phyloP scores from a whole-genome alignment of 805 yeast species.

The Nakazawaea peltata region DNA sequence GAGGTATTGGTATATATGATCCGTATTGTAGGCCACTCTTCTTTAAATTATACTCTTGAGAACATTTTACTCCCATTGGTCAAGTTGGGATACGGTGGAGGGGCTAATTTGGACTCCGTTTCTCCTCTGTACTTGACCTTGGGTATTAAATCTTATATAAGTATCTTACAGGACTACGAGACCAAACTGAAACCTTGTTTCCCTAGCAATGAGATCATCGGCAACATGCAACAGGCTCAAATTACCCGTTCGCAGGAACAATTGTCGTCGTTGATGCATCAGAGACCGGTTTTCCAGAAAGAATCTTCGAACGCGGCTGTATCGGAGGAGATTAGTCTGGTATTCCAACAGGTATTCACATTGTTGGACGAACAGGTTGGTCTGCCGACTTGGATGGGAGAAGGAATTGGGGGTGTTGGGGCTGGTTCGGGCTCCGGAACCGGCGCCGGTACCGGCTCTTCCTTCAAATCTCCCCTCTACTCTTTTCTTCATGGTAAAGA shows the following conservation, averaged over 20 bases:
- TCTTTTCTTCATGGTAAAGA: constrained; percentile 9
- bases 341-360: constrained; percentile 45
- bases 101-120: constrained; percentile 48
- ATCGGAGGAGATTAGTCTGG: constrained; percentile 66
- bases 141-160: constrained; percentile 62
- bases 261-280: constrained; percentile 15
- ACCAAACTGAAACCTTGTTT: constrained; percentile 58
- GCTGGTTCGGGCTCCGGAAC: constrained; percentile 12
- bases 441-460: constrained; percentile 9
- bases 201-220: constrained; percentile 48
- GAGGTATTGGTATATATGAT: constrained; percentile 64
- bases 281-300: constrained; percentile 31
- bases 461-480: constrained; percentile 12
- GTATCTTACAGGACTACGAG: constrained; percentile 59
- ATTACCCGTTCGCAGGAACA: not conserved
- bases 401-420: constrained; percentile 7
- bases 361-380: constrained; percentile 58
- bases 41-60: constrained; percentile 73
- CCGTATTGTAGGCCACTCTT: constrained; percentile 73
- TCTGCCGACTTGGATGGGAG: constrained; percentile 21
- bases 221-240: not conserved
- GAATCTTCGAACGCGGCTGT: constrained; percentile 37
- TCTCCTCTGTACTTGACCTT: constrained; percentile 66
- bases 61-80: constrained; percentile 68
- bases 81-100: constrained; percentile 45